Conservation (phyloP, 2,329 filamentous ascomycete species). For the Trichoderma citrinoviride region DNA sequence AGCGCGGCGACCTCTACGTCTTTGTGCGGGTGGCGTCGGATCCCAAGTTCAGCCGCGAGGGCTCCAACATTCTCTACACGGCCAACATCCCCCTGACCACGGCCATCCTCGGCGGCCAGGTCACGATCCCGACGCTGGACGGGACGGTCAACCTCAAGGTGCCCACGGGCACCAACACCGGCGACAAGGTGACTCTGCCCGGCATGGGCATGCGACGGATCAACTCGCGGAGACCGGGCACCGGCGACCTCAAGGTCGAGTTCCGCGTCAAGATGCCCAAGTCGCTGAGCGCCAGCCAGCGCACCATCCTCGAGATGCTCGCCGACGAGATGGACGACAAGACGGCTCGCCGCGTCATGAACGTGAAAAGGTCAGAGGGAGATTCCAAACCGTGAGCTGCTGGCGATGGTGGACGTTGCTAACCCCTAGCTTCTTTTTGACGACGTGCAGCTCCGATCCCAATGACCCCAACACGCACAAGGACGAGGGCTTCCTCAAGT, state of each 20-base stretch:
- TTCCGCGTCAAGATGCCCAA: conserved; percentile 96
- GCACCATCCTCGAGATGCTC: conserved; percentile 90
- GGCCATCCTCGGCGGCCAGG: conserved; percentile 85
- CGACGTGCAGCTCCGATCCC: conserved; percentile 20
- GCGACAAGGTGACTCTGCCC: conserved; percentile 82
- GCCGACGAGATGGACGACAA: conserved; percentile 95
- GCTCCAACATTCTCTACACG: conserved; percentile 89
- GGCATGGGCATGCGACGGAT: conserved; percentile 95
- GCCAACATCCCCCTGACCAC: conserved; percentile 90
- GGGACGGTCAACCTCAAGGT: conserved; percentile 89
- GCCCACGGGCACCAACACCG: conserved; percentile 84
- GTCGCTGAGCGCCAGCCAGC: conserved; percentile 85
- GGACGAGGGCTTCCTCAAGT: conserved; percentile 88
- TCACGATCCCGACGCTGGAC: conserved; percentile 84
- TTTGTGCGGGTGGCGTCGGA: conserved; percentile 87
- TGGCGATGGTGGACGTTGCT: neutral
- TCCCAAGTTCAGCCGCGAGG: conserved; percentile 80
- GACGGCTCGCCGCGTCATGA: conserved; percentile 89
- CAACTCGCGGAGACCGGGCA: conserved; percentile 60
- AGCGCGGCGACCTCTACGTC: conserved; percentile 86
- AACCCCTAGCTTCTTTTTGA: neutral
- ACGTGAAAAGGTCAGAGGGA: conserved; percentile 50
- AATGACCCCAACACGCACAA: conserved; percentile 56
- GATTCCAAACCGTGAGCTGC: conserved; percentile 11
- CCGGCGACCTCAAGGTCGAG: conserved; percentile 86